These are phyloP conservation scores for Colletotrichum simmondsii DNA, from an alignment of 2,329 filamentous ascomycete species.

Conservation along the genomic window DNA sequence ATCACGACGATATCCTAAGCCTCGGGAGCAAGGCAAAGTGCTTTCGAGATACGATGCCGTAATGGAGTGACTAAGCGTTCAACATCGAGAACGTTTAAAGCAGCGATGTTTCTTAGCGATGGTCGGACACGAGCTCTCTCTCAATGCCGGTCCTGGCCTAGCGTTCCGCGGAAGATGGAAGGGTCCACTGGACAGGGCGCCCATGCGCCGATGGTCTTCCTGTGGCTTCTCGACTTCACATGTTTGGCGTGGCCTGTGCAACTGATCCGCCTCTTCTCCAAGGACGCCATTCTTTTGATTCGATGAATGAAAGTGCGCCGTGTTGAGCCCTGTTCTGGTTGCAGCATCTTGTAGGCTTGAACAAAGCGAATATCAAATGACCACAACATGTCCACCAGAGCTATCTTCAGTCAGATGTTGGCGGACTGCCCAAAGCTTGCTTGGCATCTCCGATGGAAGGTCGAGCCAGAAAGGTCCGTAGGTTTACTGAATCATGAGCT, in stretches of 20 bases:
- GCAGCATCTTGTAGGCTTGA: not conserved
- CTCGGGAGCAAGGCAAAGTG: not conserved
- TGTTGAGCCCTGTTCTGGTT: constrained; percentile 7
- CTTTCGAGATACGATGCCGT: not conserved
- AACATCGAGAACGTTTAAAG: not conserved
- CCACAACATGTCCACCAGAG: not conserved
- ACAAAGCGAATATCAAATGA: constrained; percentile 12
- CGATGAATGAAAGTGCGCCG: constrained; percentile 4
- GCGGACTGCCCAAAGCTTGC: not conserved
- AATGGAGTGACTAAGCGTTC: not conserved
- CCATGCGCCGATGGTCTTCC: constrained; percentile 11
- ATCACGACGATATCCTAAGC: not conserved
- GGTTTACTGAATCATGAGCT: constrained; percentile 24
- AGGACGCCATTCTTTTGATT: constrained; percentile 21
- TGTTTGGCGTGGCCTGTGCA: constrained; percentile 29
- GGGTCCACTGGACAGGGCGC: constrained; percentile 5
- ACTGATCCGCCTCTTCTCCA: not conserved
- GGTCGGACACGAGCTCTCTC: constrained; percentile 8
- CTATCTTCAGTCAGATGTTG: not conserved
- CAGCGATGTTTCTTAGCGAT: not conserved
- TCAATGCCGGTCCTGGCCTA: constrained; percentile 17
- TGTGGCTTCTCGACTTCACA: constrained; percentile 33
- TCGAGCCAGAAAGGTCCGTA: not conserved
- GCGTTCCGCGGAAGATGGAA: constrained; percentile 31
- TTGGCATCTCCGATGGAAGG: not conserved